Conservation (phyloP, 257 asterid genomes). For the Primulina tabacum region DNA sequence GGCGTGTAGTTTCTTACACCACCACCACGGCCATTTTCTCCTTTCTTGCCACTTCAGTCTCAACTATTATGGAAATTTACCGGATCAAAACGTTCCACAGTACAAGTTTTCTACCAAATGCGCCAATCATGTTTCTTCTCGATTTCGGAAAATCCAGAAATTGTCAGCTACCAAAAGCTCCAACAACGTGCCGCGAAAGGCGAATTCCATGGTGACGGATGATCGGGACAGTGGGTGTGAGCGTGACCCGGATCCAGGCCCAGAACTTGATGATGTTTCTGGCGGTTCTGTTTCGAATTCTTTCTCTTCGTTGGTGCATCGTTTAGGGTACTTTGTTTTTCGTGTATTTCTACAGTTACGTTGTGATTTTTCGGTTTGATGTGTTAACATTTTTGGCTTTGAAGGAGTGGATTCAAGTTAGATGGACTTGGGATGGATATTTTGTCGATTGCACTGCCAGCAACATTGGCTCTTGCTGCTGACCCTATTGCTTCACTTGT, state of each 20-base stretch:
- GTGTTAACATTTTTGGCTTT: conserved; percentile 21
- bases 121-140: conserved; percentile 25
- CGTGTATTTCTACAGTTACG: not conserved
- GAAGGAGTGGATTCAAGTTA: conserved; percentile 51
- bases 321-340: conserved; percentile 4
- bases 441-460: conserved; percentile 78
- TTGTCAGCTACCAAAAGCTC: conserved; percentile 35
- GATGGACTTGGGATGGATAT: conserved; percentile 73
- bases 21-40: not conserved
- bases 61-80: conserved; percentile 13
- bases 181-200: conserved; percentile 25
- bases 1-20: conserved; percentile 22
- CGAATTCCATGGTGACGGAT: conserved; percentile 21
- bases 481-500: conserved; percentile 85
- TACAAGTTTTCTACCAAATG: conserved; percentile 24
- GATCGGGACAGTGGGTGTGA: conserved; percentile 18
- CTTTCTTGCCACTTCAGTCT: conserved; percentile 10
- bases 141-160: conserved; percentile 30
- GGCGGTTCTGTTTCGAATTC: conserved; percentile 18
- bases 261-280: conserved; percentile 21
- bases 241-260: conserved; percentile 24
- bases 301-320: conserved; percentile 26
- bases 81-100: conserved; percentile 21
- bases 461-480: conserved; percentile 89
- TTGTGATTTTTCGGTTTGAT: not conserved